phyloP scores from a whole-genome alignment of 768 basidiomycete species.

The Mycena alexandri region DNA sequence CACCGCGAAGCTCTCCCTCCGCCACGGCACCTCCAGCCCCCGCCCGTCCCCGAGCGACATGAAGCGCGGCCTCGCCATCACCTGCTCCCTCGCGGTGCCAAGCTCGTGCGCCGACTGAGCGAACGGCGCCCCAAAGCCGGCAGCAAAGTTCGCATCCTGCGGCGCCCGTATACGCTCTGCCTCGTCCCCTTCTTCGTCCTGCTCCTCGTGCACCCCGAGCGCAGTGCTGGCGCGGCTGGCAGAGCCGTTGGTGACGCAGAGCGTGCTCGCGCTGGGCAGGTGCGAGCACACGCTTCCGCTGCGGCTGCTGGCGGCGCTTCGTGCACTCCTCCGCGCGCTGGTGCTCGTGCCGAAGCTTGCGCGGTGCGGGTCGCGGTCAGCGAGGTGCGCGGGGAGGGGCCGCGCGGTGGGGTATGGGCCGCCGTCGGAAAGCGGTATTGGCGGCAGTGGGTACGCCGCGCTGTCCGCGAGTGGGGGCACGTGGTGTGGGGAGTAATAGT shows the following conservation, averaged over 20 bases:
- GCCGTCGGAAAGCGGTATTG: conserved; percentile 15
- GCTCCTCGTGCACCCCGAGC: conserved; percentile 34
- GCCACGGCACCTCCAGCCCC: conserved; percentile 34
- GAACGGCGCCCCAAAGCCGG: too few species aligned
- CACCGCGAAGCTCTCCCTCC: too few species aligned
- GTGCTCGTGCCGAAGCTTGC: conserved; percentile 27
- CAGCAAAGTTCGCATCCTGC: too few species aligned
- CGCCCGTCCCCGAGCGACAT: conserved; percentile 23
- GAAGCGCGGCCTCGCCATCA: conserved; percentile 30
- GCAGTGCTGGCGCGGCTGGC: conserved; percentile 44
- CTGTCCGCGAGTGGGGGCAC: conserved; percentile 38
- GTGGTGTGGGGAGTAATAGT: conserved; percentile 35
- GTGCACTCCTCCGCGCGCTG: too few species aligned
- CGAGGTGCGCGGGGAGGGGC: conserved; percentile 48
- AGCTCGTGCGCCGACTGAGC: too few species aligned
- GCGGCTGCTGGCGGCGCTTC: conserved; percentile 30
- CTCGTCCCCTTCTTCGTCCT: background rate
- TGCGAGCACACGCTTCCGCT: conserved; percentile 32
- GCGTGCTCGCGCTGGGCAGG: conserved; percentile 45
- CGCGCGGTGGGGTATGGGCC: conserved; percentile 41
- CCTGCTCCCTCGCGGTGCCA: too few species aligned
- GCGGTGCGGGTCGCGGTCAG: conserved; percentile 39
- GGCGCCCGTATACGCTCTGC: too few species aligned
- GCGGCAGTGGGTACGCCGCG: conserved; percentile 37
- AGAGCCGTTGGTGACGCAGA: conserved; percentile 62